Conservation (phyloP, 306 rosid species). For the Lathyrus aphaca region DNA sequence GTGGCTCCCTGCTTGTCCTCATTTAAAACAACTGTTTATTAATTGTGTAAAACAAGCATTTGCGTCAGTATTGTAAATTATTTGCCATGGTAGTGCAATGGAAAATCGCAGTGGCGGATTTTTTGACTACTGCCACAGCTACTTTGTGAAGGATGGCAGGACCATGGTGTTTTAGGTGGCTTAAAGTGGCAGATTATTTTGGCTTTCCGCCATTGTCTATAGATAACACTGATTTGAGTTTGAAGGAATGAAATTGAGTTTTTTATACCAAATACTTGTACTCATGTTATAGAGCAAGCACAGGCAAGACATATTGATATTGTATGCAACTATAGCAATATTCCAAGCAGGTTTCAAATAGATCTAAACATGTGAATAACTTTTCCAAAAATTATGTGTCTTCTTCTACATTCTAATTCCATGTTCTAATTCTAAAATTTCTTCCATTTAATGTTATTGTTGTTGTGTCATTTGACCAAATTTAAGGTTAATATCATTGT, state of each 20-base stretch:
- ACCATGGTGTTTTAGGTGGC: background rate
- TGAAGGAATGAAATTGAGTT: slow-evolving; percentile 11
- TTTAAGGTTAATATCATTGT: slow-evolving; percentile 14
- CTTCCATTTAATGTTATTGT: background rate
- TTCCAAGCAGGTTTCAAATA: background rate
- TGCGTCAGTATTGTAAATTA: background rate
- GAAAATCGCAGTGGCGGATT: background rate
- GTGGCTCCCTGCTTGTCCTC: slow-evolving; percentile 32
- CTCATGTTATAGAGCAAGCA: background rate
- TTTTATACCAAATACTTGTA: slow-evolving; percentile 2
- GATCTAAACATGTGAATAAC: slow-evolving; percentile 6
- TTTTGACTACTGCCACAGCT: background rate
- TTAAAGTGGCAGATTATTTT: background rate
- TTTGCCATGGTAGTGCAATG: background rate
- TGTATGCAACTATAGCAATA: background rate
- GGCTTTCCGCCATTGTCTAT: background rate
- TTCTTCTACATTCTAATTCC: background rate
- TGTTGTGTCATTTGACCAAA: slow-evolving; percentile 24
- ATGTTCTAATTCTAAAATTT: background rate
- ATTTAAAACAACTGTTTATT: slow-evolving; percentile 18
- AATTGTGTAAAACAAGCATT: background rate
- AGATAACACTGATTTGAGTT: background rate
- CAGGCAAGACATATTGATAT: background rate
- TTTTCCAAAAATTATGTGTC: background rate
- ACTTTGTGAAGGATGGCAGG: background rate